Conservation (phyloP, 2,329 filamentous ascomycete species). For the Claviceps sp. region DNA sequence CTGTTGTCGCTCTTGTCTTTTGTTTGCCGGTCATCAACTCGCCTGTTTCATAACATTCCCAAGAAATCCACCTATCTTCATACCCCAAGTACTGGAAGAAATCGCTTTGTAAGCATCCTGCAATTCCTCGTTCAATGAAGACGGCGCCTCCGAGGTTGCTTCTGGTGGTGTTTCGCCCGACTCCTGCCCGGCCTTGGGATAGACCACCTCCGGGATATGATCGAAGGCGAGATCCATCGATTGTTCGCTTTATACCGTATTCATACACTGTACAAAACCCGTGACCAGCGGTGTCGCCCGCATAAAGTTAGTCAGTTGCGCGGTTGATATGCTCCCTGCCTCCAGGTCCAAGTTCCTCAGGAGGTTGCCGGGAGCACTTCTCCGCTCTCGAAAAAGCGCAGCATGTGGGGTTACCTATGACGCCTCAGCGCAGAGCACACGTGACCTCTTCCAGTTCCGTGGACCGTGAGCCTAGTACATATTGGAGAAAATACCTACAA, state of each 20-base stretch:
- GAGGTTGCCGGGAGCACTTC: neutral
- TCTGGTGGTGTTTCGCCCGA: slow-evolving; percentile 28
- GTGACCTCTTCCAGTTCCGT: too few species aligned
- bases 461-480: too few species aligned
- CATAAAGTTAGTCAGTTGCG: neutral
- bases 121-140: slow-evolving; percentile 72
- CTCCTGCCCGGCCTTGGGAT: slow-evolving; percentile 44
- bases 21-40: slow-evolving; percentile 6
- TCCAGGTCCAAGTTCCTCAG: neutral
- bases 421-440: too few species aligned
- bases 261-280: neutral
- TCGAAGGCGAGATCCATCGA: slow-evolving; percentile 95
- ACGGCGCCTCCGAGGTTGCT: slow-evolving; percentile 27
- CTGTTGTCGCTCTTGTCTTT: neutral
- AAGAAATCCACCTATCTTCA: slow-evolving; percentile 75
- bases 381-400: neutral
- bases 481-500: too few species aligned
- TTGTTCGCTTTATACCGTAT: neutral
- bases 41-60: slow-evolving; percentile 90
- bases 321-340: neutral
- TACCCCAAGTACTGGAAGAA: slow-evolving; percentile 82
- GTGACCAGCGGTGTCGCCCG: neutral
- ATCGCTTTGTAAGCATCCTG: slow-evolving; percentile 94
- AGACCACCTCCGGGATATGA: slow-evolving; percentile 77
- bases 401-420: neutral